Base-by-base conservation (phyloP, 1,284 basidiomycete species). In the Ceratobasidium sp. region DNA sequence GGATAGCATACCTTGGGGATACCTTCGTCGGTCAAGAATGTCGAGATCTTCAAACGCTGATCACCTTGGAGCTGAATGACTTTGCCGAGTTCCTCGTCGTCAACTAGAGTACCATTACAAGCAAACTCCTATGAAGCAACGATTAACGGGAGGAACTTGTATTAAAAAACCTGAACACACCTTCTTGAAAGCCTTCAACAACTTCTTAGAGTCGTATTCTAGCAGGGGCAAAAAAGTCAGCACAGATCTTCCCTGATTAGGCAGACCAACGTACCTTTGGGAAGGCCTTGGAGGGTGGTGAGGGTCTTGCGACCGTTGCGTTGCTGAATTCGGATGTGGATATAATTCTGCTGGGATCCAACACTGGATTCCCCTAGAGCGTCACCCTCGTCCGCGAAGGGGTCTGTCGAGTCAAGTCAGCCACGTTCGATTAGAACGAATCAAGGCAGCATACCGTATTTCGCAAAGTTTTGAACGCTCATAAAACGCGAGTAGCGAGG, bases 61-160 rank as follows among this genome's bases (percentile, higher is more conserved):
- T 99, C 98, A 80, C 98, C 98, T 86, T 99, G 98, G 81, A 99
- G 92, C 87, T 99, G 98, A 84, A 99, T 97, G 83, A 99, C 95
- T 86, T 97, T 90, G 77, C 98, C 98, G 86, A 96, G 92, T 86
- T 98, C 96, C 85, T 95, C 94, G 87, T 98, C 96, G 79, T 98
- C 95, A 81, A 98, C 95, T 82, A 99, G 90, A 79, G 95, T 98
- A 80, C 98, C 98, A 87, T 99, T 99, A 89, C 98, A 99, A 79
- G 98, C 98, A 82, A 99, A 99, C 88, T 98, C 96, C 95, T 98
- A 82, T 32, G 54, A 11, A 29, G 32, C 40, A 56, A 17, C 6
- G 32, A 15, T 68, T 43, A 68, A 49, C 51, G n/a, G 7, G 7
- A 51, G 13, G 13, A 67, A 32, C 3, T 11, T 34, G 40, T 40